phyloP scores from a whole-genome alignment of 2,329 filamentous ascomycete genomes.

The Capronia americana region DNA sequence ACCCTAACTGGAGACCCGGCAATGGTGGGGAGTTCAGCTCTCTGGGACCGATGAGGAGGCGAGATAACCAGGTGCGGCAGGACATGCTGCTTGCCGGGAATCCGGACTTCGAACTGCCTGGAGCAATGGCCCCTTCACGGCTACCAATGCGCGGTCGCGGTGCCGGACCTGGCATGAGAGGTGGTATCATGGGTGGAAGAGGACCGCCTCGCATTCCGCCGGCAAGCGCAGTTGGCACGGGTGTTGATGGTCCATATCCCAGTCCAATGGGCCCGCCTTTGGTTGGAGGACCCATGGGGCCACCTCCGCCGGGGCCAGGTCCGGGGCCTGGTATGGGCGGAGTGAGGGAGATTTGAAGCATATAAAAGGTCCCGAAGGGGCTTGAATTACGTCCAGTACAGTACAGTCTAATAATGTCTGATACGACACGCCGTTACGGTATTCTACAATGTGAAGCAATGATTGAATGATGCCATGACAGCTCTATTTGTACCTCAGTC shows the following conservation, averaged over 20 bases:
- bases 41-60: constrained; percentile 52
- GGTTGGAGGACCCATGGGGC: neutral
- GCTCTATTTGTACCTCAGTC: neutral
- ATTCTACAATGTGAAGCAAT: constrained; percentile 5
- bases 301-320: neutral
- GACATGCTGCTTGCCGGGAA: constrained; percentile 80
- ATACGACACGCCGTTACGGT: constrained; percentile 9
- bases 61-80: constrained; percentile 63
- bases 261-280: constrained; percentile 24
- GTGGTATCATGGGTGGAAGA: constrained; percentile 26
- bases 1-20: constrained; percentile 80
- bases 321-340: constrained; percentile 17
- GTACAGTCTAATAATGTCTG: constrained; percentile 21
- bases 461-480: constrained; percentile 3
- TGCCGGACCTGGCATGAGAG: constrained; percentile 29
- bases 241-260: constrained; percentile 31
- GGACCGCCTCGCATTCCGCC: constrained; percentile 29
- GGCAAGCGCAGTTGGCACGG: constrained; percentile 27
- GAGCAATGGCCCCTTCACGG: constrained; percentile 37
- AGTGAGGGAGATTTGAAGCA: constrained; percentile 19
- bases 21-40: constrained; percentile 45
- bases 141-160: constrained; percentile 20
- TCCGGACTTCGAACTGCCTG: constrained; percentile 81
- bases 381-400: constrained; percentile 16
- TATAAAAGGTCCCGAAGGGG: constrained; percentile 12